Base-by-base conservation (phyloP, 371 early-diverging fungal genomes). In the Massospora cicadina region DNA sequence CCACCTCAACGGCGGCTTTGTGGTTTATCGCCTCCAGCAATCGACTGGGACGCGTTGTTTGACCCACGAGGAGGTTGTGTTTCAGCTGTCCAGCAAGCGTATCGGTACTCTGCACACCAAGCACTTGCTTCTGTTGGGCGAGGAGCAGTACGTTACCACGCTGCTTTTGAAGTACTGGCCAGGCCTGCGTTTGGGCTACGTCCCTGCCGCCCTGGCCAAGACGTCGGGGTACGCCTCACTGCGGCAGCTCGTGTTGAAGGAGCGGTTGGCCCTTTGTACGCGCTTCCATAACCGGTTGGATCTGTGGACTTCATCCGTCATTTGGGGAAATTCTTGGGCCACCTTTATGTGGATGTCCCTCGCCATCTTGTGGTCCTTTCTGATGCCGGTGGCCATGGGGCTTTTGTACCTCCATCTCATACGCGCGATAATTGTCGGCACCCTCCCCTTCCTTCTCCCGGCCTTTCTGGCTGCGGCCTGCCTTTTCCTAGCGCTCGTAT, bases 31-130 rank as follows among this genome's bases (percentile, higher is more conserved):
- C 56, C 79, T 95, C 33, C 89, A 90, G 54, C 83, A 89, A 0
- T 84, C 90, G n/a, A 83, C 86, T 60, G 84, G 84, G 58, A 80
- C 83, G 54, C 95, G 98, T 13, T 75, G 98, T 43, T 79, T 99
- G 27, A 81, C 90, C 43, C 77, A 88, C 61, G 89, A 91, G 56
- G 80, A 82, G 60, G 81, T 99, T 55, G 81, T 99, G 60, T 74
- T 80, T 24, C 92, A 97, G 60, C 99, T 99, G 72, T 83, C 89
- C 30, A 86, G 89, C 64, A 93, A 90, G 75, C 77, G 86, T 32
- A 95, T 95, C 58, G 91, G 93, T 67, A 99, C 99, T 0, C 82
- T 99, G 29, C 99, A 99, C 77, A 84, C 84, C 77, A 98, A 88
- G 79, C 95, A 87, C 77, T 74, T 88, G 75, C 82, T 86, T 69